phyloP scores from a whole-genome alignment of 2,329 filamentous ascomycete genomes.

The Madurella fahalii region DNA sequence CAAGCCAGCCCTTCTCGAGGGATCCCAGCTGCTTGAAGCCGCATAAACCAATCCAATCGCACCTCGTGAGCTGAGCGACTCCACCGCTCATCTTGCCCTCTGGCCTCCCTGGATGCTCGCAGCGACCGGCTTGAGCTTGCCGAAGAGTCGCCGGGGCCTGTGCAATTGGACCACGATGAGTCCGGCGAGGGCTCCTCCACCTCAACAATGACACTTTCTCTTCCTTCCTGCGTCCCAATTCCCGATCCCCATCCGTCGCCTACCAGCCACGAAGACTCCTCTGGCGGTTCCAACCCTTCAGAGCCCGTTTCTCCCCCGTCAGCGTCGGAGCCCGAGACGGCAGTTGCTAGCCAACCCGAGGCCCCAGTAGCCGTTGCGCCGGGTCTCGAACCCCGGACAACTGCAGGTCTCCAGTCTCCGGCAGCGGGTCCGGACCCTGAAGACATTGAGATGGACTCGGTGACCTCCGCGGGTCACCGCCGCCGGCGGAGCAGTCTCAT shows the following conservation, averaged over 20 bases:
- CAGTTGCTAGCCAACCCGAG: neutral
- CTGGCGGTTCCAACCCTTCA: neutral
- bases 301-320: neutral
- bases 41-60: slow-evolving; percentile 13
- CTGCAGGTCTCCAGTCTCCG: neutral
- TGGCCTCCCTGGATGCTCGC: slow-evolving; percentile 4
- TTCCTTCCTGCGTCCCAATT: slow-evolving; percentile 1
- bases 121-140: slow-evolving; percentile 12
- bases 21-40: slow-evolving; percentile 6
- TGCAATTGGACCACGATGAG: slow-evolving; percentile 17
- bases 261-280: neutral
- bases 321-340: slow-evolving; percentile 15
- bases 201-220: slow-evolving; percentile 14
- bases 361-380: slow-evolving; percentile 1
- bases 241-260: slow-evolving; percentile 3
- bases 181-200: slow-evolving; percentile 14
- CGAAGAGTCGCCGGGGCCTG: slow-evolving; percentile 7
- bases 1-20: neutral
- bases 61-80: slow-evolving; percentile 6
- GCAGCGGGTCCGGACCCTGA: slow-evolving; percentile 10
- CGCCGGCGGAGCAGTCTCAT: slow-evolving; percentile 54
- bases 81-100: slow-evolving; percentile 16
- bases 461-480: slow-evolving; percentile 47
- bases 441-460: slow-evolving; percentile 54
- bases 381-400: slow-evolving; percentile 2